Evolutionary conservation across 2,329 filamentous ascomycete species (phyloP).

Genomic region (Colletotrichum sp.): DNA sequence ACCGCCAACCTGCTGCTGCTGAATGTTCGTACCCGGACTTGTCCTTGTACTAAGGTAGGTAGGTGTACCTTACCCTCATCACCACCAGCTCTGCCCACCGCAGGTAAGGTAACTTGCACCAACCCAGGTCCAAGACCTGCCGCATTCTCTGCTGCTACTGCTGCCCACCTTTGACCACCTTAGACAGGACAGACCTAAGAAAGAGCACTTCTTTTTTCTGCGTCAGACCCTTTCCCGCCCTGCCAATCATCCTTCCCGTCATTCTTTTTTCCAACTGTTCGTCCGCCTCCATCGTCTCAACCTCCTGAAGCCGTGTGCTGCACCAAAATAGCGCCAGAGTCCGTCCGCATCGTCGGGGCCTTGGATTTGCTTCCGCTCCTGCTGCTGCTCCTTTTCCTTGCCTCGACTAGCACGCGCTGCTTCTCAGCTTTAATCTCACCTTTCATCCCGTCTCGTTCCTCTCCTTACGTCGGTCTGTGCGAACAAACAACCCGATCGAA

Average conservation of each 20-base stretch:
- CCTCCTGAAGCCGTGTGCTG: constrained; percentile 13
- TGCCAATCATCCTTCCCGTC: constrained; percentile 21
- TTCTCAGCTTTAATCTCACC: constrained; percentile 12
- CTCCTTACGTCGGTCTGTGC: constrained; percentile 20
- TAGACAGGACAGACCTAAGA: background rate
- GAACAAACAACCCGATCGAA: background rate
- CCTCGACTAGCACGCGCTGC: background rate
- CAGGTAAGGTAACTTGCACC: background rate
- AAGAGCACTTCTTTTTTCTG: background rate
- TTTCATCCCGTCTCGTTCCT: constrained; percentile 12
- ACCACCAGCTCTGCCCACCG: constrained; percentile 5
- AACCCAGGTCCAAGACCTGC: background rate
- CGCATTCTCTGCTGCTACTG: background rate
- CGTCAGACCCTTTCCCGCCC: constrained; percentile 16
- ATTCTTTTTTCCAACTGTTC: background rate
- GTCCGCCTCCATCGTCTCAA: constrained; percentile 12
- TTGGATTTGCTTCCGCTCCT: background rate
- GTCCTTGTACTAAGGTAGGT: background rate
- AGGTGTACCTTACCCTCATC: background rate
- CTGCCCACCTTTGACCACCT: background rate
- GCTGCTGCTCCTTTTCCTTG: background rate
- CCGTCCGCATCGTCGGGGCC: constrained; percentile 5
- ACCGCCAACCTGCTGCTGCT: background rate
- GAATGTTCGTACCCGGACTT: background rate
- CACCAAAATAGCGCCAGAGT: constrained; percentile 17